Percentiles rank a stretch among this genome's conserved stretches.
phyloP scores from a whole-genome alignment of 306 rosid species.

The Malus asiatica region DNA sequence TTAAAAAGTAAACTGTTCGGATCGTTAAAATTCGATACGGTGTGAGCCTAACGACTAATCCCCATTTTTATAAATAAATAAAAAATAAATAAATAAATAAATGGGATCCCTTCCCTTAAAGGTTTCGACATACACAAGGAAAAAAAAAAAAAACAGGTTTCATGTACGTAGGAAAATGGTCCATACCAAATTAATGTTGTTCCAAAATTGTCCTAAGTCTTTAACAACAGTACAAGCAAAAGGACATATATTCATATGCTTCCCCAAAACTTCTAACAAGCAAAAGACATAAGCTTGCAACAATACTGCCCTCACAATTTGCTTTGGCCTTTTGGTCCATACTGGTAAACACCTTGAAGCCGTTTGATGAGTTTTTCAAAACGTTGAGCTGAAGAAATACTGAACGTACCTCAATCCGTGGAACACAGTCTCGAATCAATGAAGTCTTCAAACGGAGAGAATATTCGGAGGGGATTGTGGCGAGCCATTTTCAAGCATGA shows the following conservation, averaged over 20 bases:
- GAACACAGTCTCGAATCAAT: not conserved
- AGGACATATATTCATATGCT: not conserved
- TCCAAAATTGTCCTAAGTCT: not conserved
- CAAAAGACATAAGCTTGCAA: not conserved
- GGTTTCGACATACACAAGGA: no score
- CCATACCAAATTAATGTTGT: not conserved
- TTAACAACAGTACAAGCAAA: not conserved
- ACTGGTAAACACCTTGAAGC: not conserved
- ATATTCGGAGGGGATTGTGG: slow-evolving; percentile 75
- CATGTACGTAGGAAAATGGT: not conserved
- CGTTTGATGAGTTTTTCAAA: not conserved
- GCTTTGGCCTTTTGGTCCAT: not conserved
- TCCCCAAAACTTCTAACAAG: slow-evolving; percentile 1
- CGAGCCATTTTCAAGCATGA: slow-evolving; percentile 80
- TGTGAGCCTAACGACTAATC: no score
- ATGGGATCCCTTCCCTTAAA: no score
- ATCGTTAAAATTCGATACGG: no score
- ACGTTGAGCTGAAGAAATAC: not conserved
- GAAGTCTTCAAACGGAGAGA: slow-evolving; percentile 35
- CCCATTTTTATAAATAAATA: no score
- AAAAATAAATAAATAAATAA: no score
- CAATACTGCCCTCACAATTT: not conserved
- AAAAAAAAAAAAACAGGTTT: not conserved
- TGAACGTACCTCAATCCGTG: not conserved
- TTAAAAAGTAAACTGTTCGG: accelerated